These are phyloP conservation scores for Middelhovenomyces tepae DNA, from an alignment of 805 yeast species.

Conservation along the genomic window DNA sequence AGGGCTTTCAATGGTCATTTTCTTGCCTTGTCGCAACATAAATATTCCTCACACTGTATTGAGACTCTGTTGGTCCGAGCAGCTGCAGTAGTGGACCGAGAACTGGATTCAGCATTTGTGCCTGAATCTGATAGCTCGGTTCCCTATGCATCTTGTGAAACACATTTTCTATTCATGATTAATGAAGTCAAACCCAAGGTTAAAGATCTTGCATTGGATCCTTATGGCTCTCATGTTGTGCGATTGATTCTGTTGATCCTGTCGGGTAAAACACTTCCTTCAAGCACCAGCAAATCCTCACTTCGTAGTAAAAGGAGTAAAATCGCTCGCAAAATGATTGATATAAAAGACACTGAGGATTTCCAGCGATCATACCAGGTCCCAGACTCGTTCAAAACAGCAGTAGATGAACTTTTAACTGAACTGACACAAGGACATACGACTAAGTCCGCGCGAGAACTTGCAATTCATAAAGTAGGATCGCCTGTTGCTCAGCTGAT, in stretches of 20 bases:
- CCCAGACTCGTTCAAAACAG: conserved; percentile 59
- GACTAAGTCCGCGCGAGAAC: conserved; percentile 51
- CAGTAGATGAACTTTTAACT: conserved; percentile 43
- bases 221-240: conserved; percentile 82
- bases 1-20: conserved; percentile 66
- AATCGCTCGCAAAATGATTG: conserved; percentile 86
- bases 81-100: conserved; percentile 69
- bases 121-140: conserved; percentile 27
- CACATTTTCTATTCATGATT: conserved; percentile 52
- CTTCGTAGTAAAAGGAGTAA: conserved; percentile 77
- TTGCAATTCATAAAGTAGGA: conserved; percentile 69
- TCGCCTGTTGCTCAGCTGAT: conserved; percentile 82
- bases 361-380: conserved; percentile 58
- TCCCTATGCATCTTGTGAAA: conserved; percentile 51
- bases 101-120: conserved; percentile 35
- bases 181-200: conserved; percentile 57
- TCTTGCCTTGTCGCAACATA: conserved; percentile 70
- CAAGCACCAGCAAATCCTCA: conserved; percentile 46
- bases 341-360: conserved; percentile 69
- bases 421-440: conserved; percentile 28
- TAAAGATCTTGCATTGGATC: conserved; percentile 55
- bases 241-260: conserved; percentile 62
- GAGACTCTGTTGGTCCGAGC: conserved; percentile 74
- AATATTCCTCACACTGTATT: conserved; percentile 87
- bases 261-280: conserved; percentile 72